These are phyloP conservation scores for Candida loeiensis DNA, from an alignment of 805 yeast genomes.

Conservation along the genomic window DNA sequence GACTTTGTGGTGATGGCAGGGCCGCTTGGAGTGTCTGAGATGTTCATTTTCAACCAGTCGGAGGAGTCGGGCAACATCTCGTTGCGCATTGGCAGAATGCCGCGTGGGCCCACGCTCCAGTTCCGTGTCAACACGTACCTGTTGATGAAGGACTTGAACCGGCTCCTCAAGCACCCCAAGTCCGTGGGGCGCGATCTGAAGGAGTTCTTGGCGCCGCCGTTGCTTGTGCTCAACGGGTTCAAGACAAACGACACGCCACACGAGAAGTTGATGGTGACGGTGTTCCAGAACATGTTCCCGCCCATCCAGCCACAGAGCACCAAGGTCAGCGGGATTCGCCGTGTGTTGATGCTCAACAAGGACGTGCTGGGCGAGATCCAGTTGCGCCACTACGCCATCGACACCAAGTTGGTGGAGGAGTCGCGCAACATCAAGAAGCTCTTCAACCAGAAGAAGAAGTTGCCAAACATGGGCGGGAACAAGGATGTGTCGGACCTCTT, in stretches of 20 bases:
- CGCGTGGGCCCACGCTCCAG: slow-evolving; percentile 91
- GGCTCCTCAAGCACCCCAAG: slow-evolving; percentile 71
- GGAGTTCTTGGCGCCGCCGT: slow-evolving; percentile 76
- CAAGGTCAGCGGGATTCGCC: slow-evolving; percentile 66
- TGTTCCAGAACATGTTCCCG: slow-evolving; percentile 95
- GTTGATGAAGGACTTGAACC: slow-evolving; percentile 73
- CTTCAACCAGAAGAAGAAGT: slow-evolving; percentile 53
- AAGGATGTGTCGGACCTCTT: slow-evolving; percentile 80
- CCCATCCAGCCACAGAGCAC: slow-evolving; percentile 85
- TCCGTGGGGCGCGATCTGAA: slow-evolving; percentile 61
- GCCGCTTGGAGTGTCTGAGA: slow-evolving; percentile 87
- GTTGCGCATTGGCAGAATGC: slow-evolving; percentile 79
- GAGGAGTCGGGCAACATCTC: slow-evolving; percentile 75
- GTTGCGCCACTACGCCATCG: slow-evolving; percentile 84
- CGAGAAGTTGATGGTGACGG: slow-evolving; percentile 80
- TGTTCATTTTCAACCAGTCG: slow-evolving; percentile 82
- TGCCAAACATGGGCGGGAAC: slow-evolving; percentile 68
- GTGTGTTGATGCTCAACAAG: slow-evolving; percentile 82
- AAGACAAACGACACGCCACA: slow-evolving; percentile 61
- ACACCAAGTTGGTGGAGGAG: slow-evolving; percentile 79
- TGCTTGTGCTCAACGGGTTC: slow-evolving; percentile 91
- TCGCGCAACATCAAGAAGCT: slow-evolving; percentile 69
- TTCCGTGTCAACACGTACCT: slow-evolving; percentile 77
- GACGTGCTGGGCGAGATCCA: slow-evolving; percentile 72
- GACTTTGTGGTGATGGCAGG: slow-evolving; percentile 99